A percentile compares a stretch with the other conserved stretches of the same genome.
Evolutionary conservation across 345 rosid genomes (phyloP).

Genomic region (Gossypium longicalyx): DNA sequence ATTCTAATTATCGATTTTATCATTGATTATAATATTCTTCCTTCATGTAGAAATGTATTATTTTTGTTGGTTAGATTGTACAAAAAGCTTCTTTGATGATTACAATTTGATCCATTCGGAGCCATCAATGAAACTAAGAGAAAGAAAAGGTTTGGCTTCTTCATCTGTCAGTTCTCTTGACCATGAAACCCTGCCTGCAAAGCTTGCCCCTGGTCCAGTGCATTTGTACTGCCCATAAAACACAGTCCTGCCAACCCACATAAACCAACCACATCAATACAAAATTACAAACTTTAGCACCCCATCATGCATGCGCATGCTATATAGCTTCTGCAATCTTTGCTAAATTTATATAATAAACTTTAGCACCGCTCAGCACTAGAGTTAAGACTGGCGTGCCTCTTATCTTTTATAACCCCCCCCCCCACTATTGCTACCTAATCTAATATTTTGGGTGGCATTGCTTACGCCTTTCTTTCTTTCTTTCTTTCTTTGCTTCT

Average conservation of each 20-base stretch:
- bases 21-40: no score
- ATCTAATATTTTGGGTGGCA: not conserved
- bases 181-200: conserved; percentile 87
- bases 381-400: not conserved
- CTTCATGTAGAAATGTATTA: not conserved
- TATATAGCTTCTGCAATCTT: not conserved
- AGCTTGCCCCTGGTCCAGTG: conserved; percentile 78
- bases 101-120: conserved; percentile 75
- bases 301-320: conserved; percentile 5
- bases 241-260: conserved; percentile 66
- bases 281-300: not conserved
- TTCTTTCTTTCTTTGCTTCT: not conserved
- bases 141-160: conserved; percentile 84
- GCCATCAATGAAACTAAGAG: conserved; percentile 79
- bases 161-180: conserved; percentile 78
- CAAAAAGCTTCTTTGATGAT: not conserved
- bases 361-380: not conserved
- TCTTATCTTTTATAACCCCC: not conserved
- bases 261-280: conserved; percentile 2
- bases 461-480: not conserved
- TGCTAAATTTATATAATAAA: not conserved
- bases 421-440: not conserved
- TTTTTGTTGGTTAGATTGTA: not conserved
- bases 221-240: conserved; percentile 95
- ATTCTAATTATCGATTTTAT: no score